Base-by-base conservation (phyloP, 306 rosid genomes). In the Dryas octopetala region DNA sequence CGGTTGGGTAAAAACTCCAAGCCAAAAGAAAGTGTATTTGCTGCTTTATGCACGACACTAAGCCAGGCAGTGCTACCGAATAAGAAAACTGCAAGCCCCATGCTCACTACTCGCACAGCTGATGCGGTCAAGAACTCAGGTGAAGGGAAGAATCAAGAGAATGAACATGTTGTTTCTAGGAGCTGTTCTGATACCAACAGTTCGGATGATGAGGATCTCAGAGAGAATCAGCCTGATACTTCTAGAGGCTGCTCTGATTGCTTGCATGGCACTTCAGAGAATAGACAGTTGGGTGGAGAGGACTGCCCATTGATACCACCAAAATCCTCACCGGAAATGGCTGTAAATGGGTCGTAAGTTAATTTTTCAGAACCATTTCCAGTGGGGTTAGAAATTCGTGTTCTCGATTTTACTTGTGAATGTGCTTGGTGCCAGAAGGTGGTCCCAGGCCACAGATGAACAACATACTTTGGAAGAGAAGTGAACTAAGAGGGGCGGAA, bases 281-380 rank as follows among this genome's bases (percentile, higher is more conserved):
- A 71, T 74, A 74, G 83, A 71, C 91, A 87, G 80, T 78, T 88
- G 89, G 84, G 86, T 64, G 91, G 88, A 46, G 97, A 91, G 71
- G 98, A 91, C 23, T 77, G 86, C 71, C 80, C 93, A 15, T 80
- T 91, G 85, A 82, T 94, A 78, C 89, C 98, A 3, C 88, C 96
- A 4, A 87, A 86, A 66, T 87, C 98, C 26, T 91, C 96, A 9
- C 89, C 97, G 16, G 97, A 91, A 78, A 94, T 94, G 98, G 86
- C 92, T 73, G 97, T 91, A 74, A 94, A 94, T 78, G 97, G 98
- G 70, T 94, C 93, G 0, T 94, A 76, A 83, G 65, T 80, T 76
- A 32, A 16, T 60, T 73, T 77, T 70, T 38, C 72, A 62, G 71
- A 74, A 76, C 48, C 19, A 64, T 65, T 62, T 78, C 72, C 74